A percentile compares a stretch with the other conserved stretches of the same genome.
These are phyloP conservation scores for Penicillium sp. DNA, from an alignment of 2,329 filamentous ascomycete genomes.

Conservation along the genomic window DNA sequence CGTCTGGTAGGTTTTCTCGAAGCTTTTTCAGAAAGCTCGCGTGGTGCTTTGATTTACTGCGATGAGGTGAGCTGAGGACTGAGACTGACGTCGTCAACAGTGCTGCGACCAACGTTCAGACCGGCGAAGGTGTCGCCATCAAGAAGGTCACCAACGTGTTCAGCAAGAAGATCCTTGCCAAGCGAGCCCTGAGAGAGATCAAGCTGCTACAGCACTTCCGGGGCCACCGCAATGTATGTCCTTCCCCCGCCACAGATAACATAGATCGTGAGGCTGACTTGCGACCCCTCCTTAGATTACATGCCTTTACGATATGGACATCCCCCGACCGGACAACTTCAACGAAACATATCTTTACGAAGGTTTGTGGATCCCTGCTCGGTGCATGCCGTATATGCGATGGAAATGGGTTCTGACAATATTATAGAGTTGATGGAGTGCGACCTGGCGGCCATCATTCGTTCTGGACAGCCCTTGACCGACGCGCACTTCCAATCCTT, in stretches of 20 bases:
- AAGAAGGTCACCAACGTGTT: constrained; percentile 99
- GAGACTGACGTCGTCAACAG: constrained; percentile 47
- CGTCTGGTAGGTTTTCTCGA: constrained; percentile 69
- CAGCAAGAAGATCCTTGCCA: constrained; percentile 99
- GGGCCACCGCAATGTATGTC: constrained; percentile 76
- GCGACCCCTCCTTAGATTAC: constrained; percentile 68
- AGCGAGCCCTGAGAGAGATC: constrained; percentile 95
- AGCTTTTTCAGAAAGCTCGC: not conserved
- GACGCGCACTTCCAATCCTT: constrained; percentile 99
- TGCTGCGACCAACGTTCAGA: constrained; percentile 88
- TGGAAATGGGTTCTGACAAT: constrained; percentile 10
- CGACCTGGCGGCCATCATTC: constrained; percentile 95
- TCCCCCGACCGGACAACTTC: constrained; percentile 94
- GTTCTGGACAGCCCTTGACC: constrained; percentile 93
- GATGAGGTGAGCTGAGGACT: not conserved
- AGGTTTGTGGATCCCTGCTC: constrained; percentile 57
- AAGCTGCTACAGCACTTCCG: constrained; percentile 98
- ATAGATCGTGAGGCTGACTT: constrained; percentile 37
- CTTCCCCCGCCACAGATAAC: not conserved
- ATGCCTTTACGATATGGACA: constrained; percentile 99
- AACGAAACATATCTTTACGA: constrained; percentile 99
- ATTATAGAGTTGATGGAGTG: constrained; percentile 93
- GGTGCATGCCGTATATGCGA: not conserved
- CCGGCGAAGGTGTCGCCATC: constrained; percentile 91
- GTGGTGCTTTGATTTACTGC: not conserved